Evolutionary conservation across 1,284 basidiomycete species (phyloP).

Genomic region (Cystobasidium slooffiae): DNA sequence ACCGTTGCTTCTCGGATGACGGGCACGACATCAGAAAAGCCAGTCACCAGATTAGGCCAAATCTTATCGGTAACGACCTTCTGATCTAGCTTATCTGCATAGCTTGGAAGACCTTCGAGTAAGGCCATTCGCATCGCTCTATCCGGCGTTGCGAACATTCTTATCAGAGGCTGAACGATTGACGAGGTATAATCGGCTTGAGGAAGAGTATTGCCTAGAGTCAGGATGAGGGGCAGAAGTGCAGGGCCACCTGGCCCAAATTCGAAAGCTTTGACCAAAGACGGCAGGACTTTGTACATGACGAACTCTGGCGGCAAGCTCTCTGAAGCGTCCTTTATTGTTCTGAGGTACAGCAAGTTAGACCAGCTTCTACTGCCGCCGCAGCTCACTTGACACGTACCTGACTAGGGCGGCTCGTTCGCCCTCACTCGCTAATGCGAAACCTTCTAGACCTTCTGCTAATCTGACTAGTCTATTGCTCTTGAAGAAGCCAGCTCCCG

Average conservation of each 20-base stretch:
- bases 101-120: slow-evolving; percentile 81
- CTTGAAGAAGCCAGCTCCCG: slow-evolving; percentile 73
- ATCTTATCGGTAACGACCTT: slow-evolving; percentile 83
- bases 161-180: slow-evolving; percentile 77
- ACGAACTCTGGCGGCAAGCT: slow-evolving; percentile 87
- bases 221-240: slow-evolving; percentile 75
- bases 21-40: slow-evolving; percentile 91
- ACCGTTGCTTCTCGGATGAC: slow-evolving; percentile 93
- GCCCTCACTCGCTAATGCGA: slow-evolving; percentile 77
- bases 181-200: slow-evolving; percentile 72
- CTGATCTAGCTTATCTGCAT: slow-evolving; percentile 83
- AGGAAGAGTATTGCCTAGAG: slow-evolving; percentile 73
- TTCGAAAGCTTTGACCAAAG: slow-evolving; percentile 80
- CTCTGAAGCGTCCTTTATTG: slow-evolving; percentile 74
- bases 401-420: slow-evolving; percentile 76
- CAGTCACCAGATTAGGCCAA: slow-evolving; percentile 93
- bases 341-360: slow-evolving; percentile 50
- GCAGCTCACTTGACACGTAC: slow-evolving; percentile 2
- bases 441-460: slow-evolving; percentile 83
- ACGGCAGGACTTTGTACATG: slow-evolving; percentile 82
- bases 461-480: slow-evolving; percentile 83
- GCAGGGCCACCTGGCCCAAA: slow-evolving; percentile 76
- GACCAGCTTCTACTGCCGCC: background rate
- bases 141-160: slow-evolving; percentile 83
- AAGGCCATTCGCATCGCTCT: slow-evolving; percentile 91